Evolutionary conservation across 208 protist species (phyloP), one percentile per base, ranked within the genome.

Genomic region (Trypanosoma boissoni): DNA sequence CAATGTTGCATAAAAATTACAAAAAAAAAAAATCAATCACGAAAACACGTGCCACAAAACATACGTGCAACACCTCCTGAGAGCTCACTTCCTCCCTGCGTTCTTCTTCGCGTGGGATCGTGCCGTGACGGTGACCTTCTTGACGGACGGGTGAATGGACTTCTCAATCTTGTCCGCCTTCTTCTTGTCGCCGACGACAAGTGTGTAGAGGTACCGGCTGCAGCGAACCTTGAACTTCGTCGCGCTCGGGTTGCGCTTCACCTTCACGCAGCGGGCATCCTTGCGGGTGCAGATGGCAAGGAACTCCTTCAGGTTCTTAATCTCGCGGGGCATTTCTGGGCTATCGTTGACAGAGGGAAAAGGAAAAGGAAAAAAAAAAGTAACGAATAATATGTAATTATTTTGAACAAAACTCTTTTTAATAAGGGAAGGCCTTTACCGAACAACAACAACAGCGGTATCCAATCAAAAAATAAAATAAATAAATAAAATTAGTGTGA

Each of bases 211-310:
- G 79, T 86, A 96, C 55, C 82, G 80, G 73, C 83, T 91, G 88
- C 88, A 95, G 78, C 91, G 83, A 28, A 96, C 91, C 86, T 96
- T 96, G 83, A 96, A 96, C 84, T 96, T 96, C 64, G 88, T 94
- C 42, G 66, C 73, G 49, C 58, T 78, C 21, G 75, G 72, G 86
- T 96, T 96, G 63, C 74, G 81, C 85, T 96, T 96, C 41, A 96
- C 83, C 88, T 95, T 94, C 70, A 96, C 91, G 68, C 84, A 92
- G 59, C 86, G 86, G 41, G 82, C 86, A 74, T 96, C 91, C 76
- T 88, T 92, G 74, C 91, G 88, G 70, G 81, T 78, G 88, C 91
- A 96, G 76, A 95, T 88, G 62, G 85, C 71, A 68, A 96, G 83
- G 74, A 96, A 96, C 81, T 94, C 80, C 88, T 96, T 96, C 58